These are phyloP conservation scores for Sporothrix globosa DNA, from an alignment of 2,329 filamentous ascomycete genomes.

Conservation along the genomic window DNA sequence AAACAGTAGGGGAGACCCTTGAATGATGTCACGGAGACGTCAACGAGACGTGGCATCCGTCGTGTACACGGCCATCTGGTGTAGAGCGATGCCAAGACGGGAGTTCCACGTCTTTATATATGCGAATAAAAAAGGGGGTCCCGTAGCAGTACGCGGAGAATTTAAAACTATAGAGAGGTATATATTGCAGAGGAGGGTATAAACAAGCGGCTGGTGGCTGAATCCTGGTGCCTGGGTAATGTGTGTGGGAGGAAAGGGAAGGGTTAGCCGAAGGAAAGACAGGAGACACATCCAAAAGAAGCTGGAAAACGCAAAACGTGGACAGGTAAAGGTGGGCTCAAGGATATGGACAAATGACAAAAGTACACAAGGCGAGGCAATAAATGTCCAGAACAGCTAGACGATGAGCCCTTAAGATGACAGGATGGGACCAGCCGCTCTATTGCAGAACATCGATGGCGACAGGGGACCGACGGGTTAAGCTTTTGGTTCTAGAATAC, in stretches of 20 bases:
- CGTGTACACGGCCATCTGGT: background rate
- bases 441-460: background rate
- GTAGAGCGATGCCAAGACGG: background rate
- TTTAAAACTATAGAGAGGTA: too few species aligned
- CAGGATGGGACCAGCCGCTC: background rate
- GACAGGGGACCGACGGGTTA: background rate
- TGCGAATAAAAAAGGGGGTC: background rate
- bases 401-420: background rate
- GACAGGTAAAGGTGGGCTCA: background rate
- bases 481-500: background rate
- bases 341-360: background rate
- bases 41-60: too few species aligned
- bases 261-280: background rate
- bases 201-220: too few species aligned
- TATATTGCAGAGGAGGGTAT: too few species aligned
- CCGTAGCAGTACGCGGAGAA: too few species aligned
- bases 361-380: background rate
- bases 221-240: too few species aligned
- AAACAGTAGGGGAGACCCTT: background rate
- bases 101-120: background rate
- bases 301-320: background rate
- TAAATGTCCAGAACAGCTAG: background rate
- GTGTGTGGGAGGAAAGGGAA: too few species aligned
- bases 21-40: too few species aligned
- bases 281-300: background rate